phyloP scores from a whole-genome alignment of 306 rosid species.

The cucumber (Cucumis sativus) region DNA sequence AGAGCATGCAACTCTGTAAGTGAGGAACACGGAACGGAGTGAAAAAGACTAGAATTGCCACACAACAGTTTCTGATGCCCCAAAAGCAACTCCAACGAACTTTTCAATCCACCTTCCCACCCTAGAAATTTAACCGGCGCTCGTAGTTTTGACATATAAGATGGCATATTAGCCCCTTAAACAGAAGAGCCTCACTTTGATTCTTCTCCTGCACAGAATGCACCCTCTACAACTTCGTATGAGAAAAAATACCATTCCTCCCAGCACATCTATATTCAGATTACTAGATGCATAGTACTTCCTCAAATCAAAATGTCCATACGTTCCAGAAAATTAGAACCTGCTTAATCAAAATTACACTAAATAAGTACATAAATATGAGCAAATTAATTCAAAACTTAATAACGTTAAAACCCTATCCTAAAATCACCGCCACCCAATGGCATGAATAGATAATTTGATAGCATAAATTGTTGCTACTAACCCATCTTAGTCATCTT shows the following conservation, averaged over 20 bases:
- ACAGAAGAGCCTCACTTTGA: conserved; percentile 18
- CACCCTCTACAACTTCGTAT: conserved; percentile 16
- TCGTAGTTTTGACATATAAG: conserved; percentile 45
- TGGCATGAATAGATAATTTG: background rate
- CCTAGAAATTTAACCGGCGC: conserved; percentile 33
- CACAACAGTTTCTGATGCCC: conserved; percentile 52
- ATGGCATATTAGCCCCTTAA: conserved; percentile 70
- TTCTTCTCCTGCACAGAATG: conserved; percentile 15
- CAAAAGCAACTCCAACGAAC: conserved; percentile 37
- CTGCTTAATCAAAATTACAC: background rate
- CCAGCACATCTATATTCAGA: conserved; percentile 22
- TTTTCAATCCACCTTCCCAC: conserved; percentile 35
- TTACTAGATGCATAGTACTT: background rate
- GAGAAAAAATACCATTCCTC: conserved; percentile 57
- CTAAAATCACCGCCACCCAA: background rate
- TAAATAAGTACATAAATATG: background rate
- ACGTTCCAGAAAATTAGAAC: background rate
- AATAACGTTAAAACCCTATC: background rate
- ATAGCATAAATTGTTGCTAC: background rate
- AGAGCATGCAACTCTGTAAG: conserved; percentile 23
- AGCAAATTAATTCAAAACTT: background rate
- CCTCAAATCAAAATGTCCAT: background rate
- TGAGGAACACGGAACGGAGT: conserved; percentile 25
- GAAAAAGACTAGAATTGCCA: conserved; percentile 37
- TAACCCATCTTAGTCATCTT: background rate